Conservation (phyloP, 257 asterid genomes). For the Catharanthus roseus region DNA sequence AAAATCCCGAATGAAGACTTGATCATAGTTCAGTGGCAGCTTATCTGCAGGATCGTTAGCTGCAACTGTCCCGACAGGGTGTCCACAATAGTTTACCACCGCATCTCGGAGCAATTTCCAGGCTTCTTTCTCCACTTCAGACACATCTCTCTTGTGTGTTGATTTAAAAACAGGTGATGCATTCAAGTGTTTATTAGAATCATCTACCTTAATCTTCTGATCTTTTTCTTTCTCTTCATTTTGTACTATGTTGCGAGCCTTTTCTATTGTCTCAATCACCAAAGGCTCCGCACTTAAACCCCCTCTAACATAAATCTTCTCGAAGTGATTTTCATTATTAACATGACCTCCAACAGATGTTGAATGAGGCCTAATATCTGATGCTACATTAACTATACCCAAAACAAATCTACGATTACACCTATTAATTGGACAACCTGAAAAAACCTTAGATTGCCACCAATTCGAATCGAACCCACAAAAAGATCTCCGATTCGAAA, state of each 20-base stretch:
- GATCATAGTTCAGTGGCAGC: constrained; percentile 64
- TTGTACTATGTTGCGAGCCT: constrained; percentile 22
- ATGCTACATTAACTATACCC: constrained; percentile 51
- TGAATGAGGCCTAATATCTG: constrained; percentile 56
- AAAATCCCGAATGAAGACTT: constrained; percentile 76
- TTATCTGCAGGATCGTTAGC: constrained; percentile 64
- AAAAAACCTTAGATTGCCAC: constrained; percentile 40
- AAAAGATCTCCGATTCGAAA: constrained; percentile 43
- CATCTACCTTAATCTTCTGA: constrained; percentile 17
- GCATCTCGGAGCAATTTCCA: constrained; percentile 68
- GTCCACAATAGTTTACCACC: constrained; percentile 57
- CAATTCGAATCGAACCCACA: constrained; percentile 44
- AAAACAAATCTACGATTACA: constrained; percentile 20
- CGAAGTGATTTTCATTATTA: constrained; percentile 44
- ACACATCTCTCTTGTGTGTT: constrained; percentile 27
- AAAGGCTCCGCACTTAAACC: constrained; percentile 56
- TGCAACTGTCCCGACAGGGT: constrained; percentile 73
- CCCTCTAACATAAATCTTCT: constrained; percentile 57
- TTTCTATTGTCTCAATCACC: constrained; percentile 37
- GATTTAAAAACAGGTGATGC: constrained; percentile 29
- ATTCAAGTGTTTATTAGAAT: constrained; percentile 14
- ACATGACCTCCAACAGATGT: constrained; percentile 47
- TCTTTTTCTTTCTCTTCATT: constrained; percentile 14
- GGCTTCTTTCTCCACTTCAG: constrained; percentile 63
- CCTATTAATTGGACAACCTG: constrained; percentile 28